These are phyloP conservation scores for Maudiozyma serrabonitensis DNA, from an alignment of 805 yeast genomes.

Conservation along the genomic window DNA sequence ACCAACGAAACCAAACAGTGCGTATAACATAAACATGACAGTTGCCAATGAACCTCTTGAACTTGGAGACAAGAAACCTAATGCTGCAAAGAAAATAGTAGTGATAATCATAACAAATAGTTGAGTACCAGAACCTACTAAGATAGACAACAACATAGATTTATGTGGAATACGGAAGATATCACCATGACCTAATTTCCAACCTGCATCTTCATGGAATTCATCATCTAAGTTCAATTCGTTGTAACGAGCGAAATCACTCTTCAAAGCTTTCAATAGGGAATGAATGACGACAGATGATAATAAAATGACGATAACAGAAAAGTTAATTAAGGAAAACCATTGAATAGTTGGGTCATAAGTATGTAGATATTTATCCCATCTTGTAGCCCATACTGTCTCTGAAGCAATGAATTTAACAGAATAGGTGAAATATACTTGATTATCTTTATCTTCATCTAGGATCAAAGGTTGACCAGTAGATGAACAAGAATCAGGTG, in stretches of 20 bases:
- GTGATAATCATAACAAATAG: constrained; percentile 63
- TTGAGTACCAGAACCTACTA: constrained; percentile 86
- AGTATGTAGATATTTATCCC: constrained; percentile 93
- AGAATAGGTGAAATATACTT: constrained; percentile 76
- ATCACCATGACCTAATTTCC: constrained; percentile 95
- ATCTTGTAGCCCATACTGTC: constrained; percentile 94
- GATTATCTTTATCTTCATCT: constrained; percentile 39
- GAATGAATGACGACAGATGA: constrained; percentile 73
- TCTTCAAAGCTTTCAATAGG: constrained; percentile 66
- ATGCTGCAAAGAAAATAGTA: constrained; percentile 71
- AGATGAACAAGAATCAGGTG: constrained; percentile 29
- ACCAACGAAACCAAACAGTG: constrained; percentile 71
- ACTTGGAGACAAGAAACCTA: constrained; percentile 87
- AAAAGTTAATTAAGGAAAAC: constrained; percentile 84
- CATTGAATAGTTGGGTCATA: constrained; percentile 92
- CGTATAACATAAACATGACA: constrained; percentile 75
- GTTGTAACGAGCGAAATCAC: constrained; percentile 81
- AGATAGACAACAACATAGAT: constrained; percentile 61
- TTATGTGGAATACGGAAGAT: constrained; percentile 77
- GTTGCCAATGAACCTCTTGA: constrained; percentile 91
- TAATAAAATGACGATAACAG: constrained; percentile 67
- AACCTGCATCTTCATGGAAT: constrained; percentile 86
- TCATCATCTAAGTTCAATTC: constrained; percentile 82
- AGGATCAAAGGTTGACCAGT: constrained; percentile 37
- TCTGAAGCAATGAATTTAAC: constrained; percentile 60